These are phyloP conservation scores for Talaromyces sp. DNA, from an alignment of 2,329 filamentous ascomycete genomes.

Conservation along the genomic window DNA sequence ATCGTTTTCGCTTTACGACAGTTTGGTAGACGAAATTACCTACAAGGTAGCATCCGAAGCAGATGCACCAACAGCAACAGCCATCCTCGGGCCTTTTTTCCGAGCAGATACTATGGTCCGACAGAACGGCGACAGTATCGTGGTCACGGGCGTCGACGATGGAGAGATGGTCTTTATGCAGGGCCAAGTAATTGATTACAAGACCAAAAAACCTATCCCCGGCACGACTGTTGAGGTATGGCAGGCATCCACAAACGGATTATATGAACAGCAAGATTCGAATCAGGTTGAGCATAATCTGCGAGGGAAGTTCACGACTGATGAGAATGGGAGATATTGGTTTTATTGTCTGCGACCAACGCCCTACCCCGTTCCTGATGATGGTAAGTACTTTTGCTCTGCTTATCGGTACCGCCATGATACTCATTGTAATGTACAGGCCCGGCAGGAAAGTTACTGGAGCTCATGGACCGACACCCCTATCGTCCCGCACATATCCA, in stretches of 20 bases:
- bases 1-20: slow-evolving; percentile 37
- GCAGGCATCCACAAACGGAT: slow-evolving; percentile 71
- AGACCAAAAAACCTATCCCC: slow-evolving; percentile 61
- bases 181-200: slow-evolving; percentile 56
- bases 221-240: slow-evolving; percentile 70
- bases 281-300: slow-evolving; percentile 70
- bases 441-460: slow-evolving; percentile 56
- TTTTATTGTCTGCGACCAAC: slow-evolving; percentile 61
- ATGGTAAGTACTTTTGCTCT: slow-evolving; percentile 35
- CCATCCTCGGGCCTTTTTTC: slow-evolving; percentile 85
- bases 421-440: slow-evolving; percentile 31
- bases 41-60: slow-evolving; percentile 57
- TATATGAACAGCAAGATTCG: slow-evolving; percentile 70
- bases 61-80: slow-evolving; percentile 63
- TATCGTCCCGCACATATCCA: slow-evolving; percentile 63
- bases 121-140: slow-evolving; percentile 66
- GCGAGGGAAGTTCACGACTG: slow-evolving; percentile 67
- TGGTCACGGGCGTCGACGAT: slow-evolving; percentile 43
- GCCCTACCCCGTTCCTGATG: slow-evolving; percentile 53
- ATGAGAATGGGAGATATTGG: slow-evolving; percentile 60
- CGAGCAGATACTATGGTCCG: slow-evolving; percentile 66
- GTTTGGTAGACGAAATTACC: slow-evolving; percentile 75
- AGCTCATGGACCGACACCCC: slow-evolving; percentile 59
- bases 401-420: slow-evolving; percentile 13
- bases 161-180: slow-evolving; percentile 62